Evolutionary conservation across 805 yeast species (phyloP).

Genomic region (Metschnikowia peoriensis): DNA sequence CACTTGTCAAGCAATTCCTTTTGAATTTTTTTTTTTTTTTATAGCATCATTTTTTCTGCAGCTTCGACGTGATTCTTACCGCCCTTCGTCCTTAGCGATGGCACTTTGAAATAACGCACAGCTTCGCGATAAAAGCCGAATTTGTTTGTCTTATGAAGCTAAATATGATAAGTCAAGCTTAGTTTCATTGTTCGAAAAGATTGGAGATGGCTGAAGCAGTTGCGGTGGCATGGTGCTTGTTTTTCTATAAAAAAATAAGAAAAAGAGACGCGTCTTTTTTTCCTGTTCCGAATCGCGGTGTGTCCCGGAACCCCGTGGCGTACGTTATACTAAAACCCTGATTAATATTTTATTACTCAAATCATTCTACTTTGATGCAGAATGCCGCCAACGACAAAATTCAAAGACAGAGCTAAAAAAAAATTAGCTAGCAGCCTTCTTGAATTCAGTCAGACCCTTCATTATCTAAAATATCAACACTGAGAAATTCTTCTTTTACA

Average conservation of each 20-base stretch:
- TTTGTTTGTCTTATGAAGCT: background rate
- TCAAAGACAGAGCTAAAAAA: background rate
- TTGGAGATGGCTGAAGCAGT: background rate
- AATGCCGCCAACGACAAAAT: background rate
- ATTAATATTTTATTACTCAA: too few species aligned
- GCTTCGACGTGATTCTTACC: background rate
- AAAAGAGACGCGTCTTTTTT: background rate
- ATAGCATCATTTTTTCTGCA: background rate
- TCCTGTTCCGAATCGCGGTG: background rate
- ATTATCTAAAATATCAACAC: too few species aligned
- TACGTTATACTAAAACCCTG: too few species aligned
- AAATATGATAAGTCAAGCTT: background rate
- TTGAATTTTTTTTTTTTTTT: background rate
- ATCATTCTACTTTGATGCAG: too few species aligned
- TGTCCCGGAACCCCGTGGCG: background rate
- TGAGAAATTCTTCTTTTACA: background rate
- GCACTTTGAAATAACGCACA: background rate
- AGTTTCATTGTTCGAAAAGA: background rate
- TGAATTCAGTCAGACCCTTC: too few species aligned
- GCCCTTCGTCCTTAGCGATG: background rate
- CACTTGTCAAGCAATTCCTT: background rate
- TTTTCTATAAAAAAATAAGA: too few species aligned
- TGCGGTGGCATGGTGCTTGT: background rate
- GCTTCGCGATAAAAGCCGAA: background rate
- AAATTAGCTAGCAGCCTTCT: background rate